Evolutionary conservation across 1,284 basidiomycete genomes (phyloP).

Genomic region (Leccinum solheimii): DNA sequence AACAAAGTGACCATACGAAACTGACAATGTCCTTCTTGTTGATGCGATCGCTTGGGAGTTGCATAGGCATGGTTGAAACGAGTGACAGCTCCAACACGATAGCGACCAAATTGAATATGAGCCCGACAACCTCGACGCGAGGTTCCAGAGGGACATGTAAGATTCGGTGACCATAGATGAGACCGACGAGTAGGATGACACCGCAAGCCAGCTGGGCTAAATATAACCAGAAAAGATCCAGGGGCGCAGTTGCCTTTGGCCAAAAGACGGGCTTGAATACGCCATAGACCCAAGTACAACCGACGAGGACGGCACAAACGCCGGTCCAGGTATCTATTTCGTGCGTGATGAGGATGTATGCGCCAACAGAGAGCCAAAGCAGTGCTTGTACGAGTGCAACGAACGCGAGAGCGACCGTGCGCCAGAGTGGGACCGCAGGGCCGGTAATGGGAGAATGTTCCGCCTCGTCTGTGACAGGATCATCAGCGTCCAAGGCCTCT

Average conservation of each 20-base stretch:
- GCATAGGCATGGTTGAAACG: conserved; percentile 46
- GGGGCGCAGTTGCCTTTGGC: conserved; percentile 43
- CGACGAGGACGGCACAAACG: conserved; percentile 36
- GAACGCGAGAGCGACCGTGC: conserved; percentile 51
- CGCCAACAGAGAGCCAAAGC: conserved; percentile 44
- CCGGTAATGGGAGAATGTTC: background rate
- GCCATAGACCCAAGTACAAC: conserved; percentile 51
- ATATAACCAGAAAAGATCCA: conserved; percentile 47
- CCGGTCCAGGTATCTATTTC: conserved; percentile 26
- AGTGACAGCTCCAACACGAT: conserved; percentile 36
- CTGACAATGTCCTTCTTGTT: conserved; percentile 43
- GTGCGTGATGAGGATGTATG: conserved; percentile 37
- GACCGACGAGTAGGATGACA: conserved; percentile 39
- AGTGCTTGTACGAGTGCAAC: conserved; percentile 45
- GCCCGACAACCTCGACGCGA: conserved; percentile 24
- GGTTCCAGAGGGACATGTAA: conserved; percentile 34
- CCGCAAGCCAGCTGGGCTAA: conserved; percentile 37
- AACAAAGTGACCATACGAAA: background rate
- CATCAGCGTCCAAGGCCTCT: conserved; percentile 37
- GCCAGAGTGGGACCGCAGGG: conserved; percentile 49
- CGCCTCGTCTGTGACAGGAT: background rate
- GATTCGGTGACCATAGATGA: conserved; percentile 39
- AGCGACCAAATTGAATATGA: conserved; percentile 40
- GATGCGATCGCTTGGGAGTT: conserved; percentile 41
- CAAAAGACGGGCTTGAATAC: conserved; percentile 40